Base-by-base conservation (phyloP, 2,329 filamentous ascomycete genomes). In the Aspergillus sp. region DNA sequence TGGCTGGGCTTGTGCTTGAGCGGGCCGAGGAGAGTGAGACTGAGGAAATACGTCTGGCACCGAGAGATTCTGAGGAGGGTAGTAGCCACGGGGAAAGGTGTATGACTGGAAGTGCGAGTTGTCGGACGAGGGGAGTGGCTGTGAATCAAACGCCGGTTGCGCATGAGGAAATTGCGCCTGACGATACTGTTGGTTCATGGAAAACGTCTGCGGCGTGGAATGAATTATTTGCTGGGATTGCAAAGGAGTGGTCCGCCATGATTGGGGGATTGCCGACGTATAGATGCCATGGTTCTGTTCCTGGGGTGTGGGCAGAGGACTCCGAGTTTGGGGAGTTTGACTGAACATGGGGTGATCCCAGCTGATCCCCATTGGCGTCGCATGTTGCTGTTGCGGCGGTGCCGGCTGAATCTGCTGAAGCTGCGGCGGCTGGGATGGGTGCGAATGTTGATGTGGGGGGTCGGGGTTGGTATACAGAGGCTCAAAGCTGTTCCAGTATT, bases 401-500 rank as follows among this genome's bases (percentile, higher is more conserved):
- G 70, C 64, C 32, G 58, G 58, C 36, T 61, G 65, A 19, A 48
- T 43, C 52, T 70, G 60, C 38, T 69, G 67, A n/a, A 57, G 61
- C 28, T 63, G 65, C 38, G 71, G 65, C 32, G 71, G 69, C 45
- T 68, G 72, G n/a, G 59, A 28, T n/a, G 64, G 61, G 55, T 67
- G 61, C 28, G 67, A 55, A 55, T 67, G 62, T 48, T 74, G 72
- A 41, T 68, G 69, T 58, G 72, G 71, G 36, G 69, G 58, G 52
- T 66, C 63, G 25, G 61, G 55, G 39, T 55, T 63, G 7, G 62
- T 50, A 58, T 75, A 78, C 39, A 77, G 57, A 6, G 71, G 54
- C 50, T 75, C 75, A 52, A 78, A 67, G 13, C 62, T 68, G 58
- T 67, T 69, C 77, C 77, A 79, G 62, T 74, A 78, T n/a, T 77